Base-by-base conservation (phyloP, 73 alveolate genomes). In the Blepharisma japonicum region DNA sequence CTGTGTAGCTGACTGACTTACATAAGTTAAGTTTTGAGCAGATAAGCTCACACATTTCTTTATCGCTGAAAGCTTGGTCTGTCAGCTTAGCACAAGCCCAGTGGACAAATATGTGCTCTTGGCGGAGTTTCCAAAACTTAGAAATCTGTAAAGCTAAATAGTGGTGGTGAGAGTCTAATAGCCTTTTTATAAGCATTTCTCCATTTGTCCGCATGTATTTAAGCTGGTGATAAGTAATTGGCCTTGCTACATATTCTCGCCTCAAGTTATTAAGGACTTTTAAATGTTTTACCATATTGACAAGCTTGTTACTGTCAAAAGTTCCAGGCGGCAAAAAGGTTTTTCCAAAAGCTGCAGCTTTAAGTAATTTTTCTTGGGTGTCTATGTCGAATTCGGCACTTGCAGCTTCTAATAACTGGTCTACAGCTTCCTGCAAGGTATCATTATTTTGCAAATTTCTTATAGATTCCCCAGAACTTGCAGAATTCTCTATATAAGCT, bases 311-410 rank as follows among this genome's bases (percentile, higher is more conserved):
- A 8, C 82, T 80, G 38, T 84, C 87, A 50, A 84, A 74, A 7
- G 71, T 81, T 54, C 77, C 55, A 11, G 79, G 77, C 45, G 87
- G 83, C 48, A 84, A 48, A 48, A 79, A 84, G 6, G 86, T 84
- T 48, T 84, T 78, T 6, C 91, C 91, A 84, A 77, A 84, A 66
- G 83, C 55, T 11, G 91, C 91, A 49, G 91, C 86, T 51, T 84
- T 84, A 6, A 84, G 51, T 54, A 84, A 55, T 45, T 84, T 72
- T 45, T 49, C 83, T 81, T 84, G 54, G 23, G 81, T 71, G 21
- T 61, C 81, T 6, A 72, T 51, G n/a, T 79, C 88, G 67, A 84
- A 84, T 55, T 80, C 76, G 6, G 42, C 42, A 25, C 42, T 20
- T 25, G 87, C 91, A 46, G 83, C 71, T 42, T 50, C 68, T 45